Conservation (phyloP, 768 basidiomycete genomes). For the Suillus clintonianus region DNA sequence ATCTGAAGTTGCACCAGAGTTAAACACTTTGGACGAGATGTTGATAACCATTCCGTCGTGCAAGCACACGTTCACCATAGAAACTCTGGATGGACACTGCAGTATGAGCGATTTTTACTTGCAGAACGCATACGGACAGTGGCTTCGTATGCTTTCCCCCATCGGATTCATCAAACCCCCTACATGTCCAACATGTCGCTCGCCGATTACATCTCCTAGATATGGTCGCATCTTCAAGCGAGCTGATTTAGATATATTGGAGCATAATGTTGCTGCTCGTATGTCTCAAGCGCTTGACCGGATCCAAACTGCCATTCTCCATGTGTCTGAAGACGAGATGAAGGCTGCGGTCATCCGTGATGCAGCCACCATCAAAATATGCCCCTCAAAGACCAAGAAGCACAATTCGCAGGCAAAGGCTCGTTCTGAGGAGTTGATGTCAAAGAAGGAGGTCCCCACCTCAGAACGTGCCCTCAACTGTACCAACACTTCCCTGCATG, state of each 20-base stretch:
- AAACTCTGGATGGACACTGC: slow-evolving; percentile 66
- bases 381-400: slow-evolving; percentile 12
- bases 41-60: slow-evolving; percentile 65
- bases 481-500: slow-evolving; percentile 21
- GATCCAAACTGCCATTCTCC: slow-evolving; percentile 29
- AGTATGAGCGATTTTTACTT: slow-evolving; percentile 53
- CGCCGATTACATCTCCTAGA: slow-evolving; percentile 54
- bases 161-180: slow-evolving; percentile 43
- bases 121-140: slow-evolving; percentile 35
- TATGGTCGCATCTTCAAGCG: slow-evolving; percentile 66
- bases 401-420: slow-evolving; percentile 5
- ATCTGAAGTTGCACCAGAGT: slow-evolving; percentile 45
- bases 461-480: slow-evolving; percentile 31
- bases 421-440: slow-evolving; percentile 16
- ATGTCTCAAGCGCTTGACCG: slow-evolving; percentile 48
- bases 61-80: slow-evolving; percentile 67
- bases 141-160: slow-evolving; percentile 47
- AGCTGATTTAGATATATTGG: slow-evolving; percentile 64
- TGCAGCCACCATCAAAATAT: slow-evolving; percentile 16
- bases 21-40: slow-evolving; percentile 45
- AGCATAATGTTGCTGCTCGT: slow-evolving; percentile 56
- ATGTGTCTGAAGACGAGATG: slow-evolving; percentile 26
- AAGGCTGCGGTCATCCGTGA: slow-evolving; percentile 10
- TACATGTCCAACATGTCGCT: slow-evolving; percentile 63
- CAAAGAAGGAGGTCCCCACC: slow-evolving; percentile 21